These are phyloP conservation scores for Yarrowia phangngaensis DNA, from an alignment of 805 yeast species.

Conservation along the genomic window DNA sequence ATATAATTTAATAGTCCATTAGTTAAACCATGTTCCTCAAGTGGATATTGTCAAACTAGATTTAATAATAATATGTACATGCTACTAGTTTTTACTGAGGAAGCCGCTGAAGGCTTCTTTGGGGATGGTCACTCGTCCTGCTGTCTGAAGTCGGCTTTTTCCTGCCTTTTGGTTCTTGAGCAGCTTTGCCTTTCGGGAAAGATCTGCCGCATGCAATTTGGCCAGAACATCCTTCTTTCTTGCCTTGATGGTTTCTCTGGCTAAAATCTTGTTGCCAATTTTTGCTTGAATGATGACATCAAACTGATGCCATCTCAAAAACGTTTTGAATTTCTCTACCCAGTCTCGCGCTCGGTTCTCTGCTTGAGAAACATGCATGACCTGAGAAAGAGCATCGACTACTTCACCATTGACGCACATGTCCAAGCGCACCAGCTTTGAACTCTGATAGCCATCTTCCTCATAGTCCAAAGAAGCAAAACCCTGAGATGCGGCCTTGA, in stretches of 20 bases:
- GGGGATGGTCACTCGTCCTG: constrained; percentile 73
- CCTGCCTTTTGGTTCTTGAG: constrained; percentile 90
- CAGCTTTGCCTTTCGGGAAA: constrained; percentile 82
- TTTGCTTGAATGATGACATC: constrained; percentile 92
- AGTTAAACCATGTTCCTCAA: no score
- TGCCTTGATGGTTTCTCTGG: constrained; percentile 91
- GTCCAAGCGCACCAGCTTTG: constrained; percentile 83
- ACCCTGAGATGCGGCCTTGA: constrained; percentile 85
- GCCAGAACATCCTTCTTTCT: constrained; percentile 93
- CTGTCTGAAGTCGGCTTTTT: constrained; percentile 73
- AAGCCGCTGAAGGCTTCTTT: constrained; percentile 89
- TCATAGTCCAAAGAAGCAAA: constrained; percentile 94
- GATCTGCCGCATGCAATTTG: constrained; percentile 87
- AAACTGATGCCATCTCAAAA: constrained; percentile 73
- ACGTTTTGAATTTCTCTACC: constrained; percentile 78
- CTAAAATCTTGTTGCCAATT: constrained; percentile 73
- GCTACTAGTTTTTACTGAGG: constrained; percentile 39
- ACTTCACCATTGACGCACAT: constrained; percentile 82
- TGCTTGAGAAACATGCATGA: constrained; percentile 78
- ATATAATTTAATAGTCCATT: no score
- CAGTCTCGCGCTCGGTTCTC: constrained; percentile 71
- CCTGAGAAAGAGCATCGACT: constrained; percentile 88
- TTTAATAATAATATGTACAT: constrained; percentile 26
- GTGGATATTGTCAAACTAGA: no score
- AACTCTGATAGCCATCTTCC: constrained; percentile 77